Base-by-base conservation (phyloP, 768 basidiomycete genomes). In the Leccinum barrowsii region DNA sequence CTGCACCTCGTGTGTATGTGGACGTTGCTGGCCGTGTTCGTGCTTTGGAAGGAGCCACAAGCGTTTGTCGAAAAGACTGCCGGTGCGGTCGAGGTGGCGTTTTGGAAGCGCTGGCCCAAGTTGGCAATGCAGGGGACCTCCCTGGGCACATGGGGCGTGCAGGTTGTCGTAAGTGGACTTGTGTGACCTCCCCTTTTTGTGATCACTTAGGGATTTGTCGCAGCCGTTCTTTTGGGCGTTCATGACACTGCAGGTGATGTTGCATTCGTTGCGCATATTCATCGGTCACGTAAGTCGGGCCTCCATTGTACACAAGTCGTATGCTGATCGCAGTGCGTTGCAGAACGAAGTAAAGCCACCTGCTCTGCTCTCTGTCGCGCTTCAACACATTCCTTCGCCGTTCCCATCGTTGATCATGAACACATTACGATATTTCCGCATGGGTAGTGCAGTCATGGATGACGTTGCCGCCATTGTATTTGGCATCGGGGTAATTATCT, bases 151-250 rank as follows among this genome's bases (percentile, higher is more conserved):
- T 78, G 79, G 79, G 76, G 77, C 7, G 78, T 90, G 11, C 83
- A 85, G 62, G 64, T 79, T 47, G 77, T 86, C 73, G 88, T 89
- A 64, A 61, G 85, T 55, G 50, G n/a, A 40, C 7, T 40, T 13
- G 17, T 37, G 17, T 17, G 17, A 40, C 37, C 37, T 13, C 37
- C 7, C 34, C 26, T 28, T 37, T 37, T 40, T 17, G 37, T 4
- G 7, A 40, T 40, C 3, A 17, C 37, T 40, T 8, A 40, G 7
- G 0, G 7, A 40, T 40, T 40, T 7, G 10, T 21, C 1, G 17
- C 61, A 92, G 90, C 85, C 89, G 1, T 89, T 93, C 75, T 89
- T 92, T 70, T 91, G 88, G 88, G 86, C 82, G 7, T 92, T 92
- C 59, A 82, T 83, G 40, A 87, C 90, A 1, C 68, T 92, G 4